phyloP scores from a whole-genome alignment of 768 basidiomycete genomes.

The Clitopilus passeckerianus region DNA sequence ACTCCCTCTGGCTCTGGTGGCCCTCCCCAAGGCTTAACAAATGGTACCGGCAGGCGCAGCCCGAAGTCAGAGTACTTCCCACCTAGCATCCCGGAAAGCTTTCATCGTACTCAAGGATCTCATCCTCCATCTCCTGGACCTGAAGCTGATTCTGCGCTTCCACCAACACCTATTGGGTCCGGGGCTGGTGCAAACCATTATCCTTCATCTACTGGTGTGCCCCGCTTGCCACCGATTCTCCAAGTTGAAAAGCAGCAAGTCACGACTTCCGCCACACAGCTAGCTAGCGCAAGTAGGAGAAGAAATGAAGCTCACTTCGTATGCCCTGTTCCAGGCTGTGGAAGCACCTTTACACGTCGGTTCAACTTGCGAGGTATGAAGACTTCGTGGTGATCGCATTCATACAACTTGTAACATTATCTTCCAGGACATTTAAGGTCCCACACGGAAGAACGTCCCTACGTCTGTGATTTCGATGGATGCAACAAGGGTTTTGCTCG shows the following conservation, averaged over 20 bases:
- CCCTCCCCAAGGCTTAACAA: neutral
- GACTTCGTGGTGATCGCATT: neutral
- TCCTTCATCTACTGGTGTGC: conserved; percentile 45
- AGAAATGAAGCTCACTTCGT: conserved; percentile 90
- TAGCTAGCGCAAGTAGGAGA: conserved; percentile 84
- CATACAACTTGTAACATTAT: conserved; percentile 1
- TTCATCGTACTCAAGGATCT: conserved; percentile 41
- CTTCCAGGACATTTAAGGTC: conserved; percentile 78
- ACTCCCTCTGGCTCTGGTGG: conserved; percentile 17
- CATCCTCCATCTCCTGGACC: conserved; percentile 26
- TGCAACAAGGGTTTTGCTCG: conserved; percentile 94
- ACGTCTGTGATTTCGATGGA: conserved; percentile 89
- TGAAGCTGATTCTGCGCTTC: conserved; percentile 12
- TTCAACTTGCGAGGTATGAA: conserved; percentile 78
- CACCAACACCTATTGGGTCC: conserved; percentile 17
- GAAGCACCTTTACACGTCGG: conserved; percentile 93
- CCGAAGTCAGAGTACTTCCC: conserved; percentile 38
- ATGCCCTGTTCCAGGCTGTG: conserved; percentile 93
- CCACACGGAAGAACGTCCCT: conserved; percentile 93
- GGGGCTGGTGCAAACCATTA: conserved; percentile 54
- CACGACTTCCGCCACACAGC: conserved; percentile 89
- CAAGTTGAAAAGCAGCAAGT: conserved; percentile 95
- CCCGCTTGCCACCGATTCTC: conserved; percentile 73
- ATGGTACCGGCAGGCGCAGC: conserved; percentile 16
- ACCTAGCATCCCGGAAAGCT: conserved; percentile 35